Base-by-base conservation (phyloP, 129 eudicot genomes). In the Gnaphalium uliginosum region DNA sequence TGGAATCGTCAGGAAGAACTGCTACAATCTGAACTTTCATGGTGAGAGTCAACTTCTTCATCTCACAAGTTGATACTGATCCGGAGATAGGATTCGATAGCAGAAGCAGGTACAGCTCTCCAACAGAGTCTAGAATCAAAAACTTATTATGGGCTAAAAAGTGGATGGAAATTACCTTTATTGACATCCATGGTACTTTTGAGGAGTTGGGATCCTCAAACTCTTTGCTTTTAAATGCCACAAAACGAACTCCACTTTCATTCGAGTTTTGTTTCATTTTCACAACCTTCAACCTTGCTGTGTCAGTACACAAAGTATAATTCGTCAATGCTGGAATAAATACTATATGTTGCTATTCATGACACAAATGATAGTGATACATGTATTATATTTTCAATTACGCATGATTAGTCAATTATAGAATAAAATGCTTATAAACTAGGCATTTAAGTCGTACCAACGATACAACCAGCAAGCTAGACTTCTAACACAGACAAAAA, bases 21-120 rank as follows among this genome's bases (percentile, higher is more conserved):
- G 96, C 96, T 41, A 93, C 70, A 81, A 78, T 85, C 32, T 72
- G 85, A 72, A 85, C 96, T 79, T 90, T 84, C 89, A 90, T 86
- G 65, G 82, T 73, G 71, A 85, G 89, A 78, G 81, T 75, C 74
- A 93, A 73, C 71, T 70, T 86, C 72, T 83, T 81, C 89, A 93
- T 83, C 78, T 63, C 75, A 73, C 79, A 75, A 46, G 73, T 76
- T 19, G 83, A 66, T 60, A 83, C 90, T 10, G 85, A 79, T 41
- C 88, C 97, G 35, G 76, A 66, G 18, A 77, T 75, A 81, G 87
- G 71, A 79, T 54, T 81, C n/a, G 86, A 73, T 29, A 88, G 83
- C 48, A 60, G 51, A 66, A 90, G 78, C 68, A 90, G 86, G 82
- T 88, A 92, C 61, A 90, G 68, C 67, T 83, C 82, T 77, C 96